Evolutionary conservation across 2,329 filamentous ascomycete genomes (phyloP), one percentile per base, ranked within the genome.

Genomic region (Fonsecaea pugnacius): DNA sequence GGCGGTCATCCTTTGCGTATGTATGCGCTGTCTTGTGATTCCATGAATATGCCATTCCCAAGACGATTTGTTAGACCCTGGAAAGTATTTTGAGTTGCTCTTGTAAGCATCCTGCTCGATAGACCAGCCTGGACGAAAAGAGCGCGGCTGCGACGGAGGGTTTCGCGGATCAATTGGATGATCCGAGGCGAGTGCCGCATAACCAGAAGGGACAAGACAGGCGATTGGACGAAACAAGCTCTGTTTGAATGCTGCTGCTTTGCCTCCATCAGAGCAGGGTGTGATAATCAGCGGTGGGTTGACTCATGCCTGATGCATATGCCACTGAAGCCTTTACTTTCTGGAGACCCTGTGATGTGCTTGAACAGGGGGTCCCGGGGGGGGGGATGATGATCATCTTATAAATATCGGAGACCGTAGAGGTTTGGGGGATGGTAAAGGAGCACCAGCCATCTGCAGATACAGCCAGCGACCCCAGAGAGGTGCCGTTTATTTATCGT

Each of bases 221-320:
- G 40, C 58, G 62, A 65, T 67, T 67, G 62, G 66, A 58, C 55
- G 55, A 16, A n/a, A 21, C 14, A 35, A 46, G 43, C n/a, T 40
- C 8, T 53, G 16, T 32, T 7, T 21, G 32, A 48, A 43, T 12
- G 38, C 59, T 54, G 66, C 66, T 66, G 63, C 66, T 62, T 63
- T 68, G 43, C 21, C 27, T 50, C 32, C 55, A 36, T 48, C 32
- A 48, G 50, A 35, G 24, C 14, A 48, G 40, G 38, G 50, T 66
- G 58, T 60, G 63, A 63, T 68, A 66, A 66, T 62, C 66, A 65
- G 60, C n/a, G 7, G 18, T 18, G 16, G 2, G 58, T 64, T 65
- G 63, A 66, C 54, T 66, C 63, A 66, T 52, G 48, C 36, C 46
- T n/a, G 48, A 33, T 30, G 50, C 57, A 50, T 59, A 33, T 33